phyloP scores from a whole-genome alignment of 306 rosid species.

The Sindora glabra region DNA sequence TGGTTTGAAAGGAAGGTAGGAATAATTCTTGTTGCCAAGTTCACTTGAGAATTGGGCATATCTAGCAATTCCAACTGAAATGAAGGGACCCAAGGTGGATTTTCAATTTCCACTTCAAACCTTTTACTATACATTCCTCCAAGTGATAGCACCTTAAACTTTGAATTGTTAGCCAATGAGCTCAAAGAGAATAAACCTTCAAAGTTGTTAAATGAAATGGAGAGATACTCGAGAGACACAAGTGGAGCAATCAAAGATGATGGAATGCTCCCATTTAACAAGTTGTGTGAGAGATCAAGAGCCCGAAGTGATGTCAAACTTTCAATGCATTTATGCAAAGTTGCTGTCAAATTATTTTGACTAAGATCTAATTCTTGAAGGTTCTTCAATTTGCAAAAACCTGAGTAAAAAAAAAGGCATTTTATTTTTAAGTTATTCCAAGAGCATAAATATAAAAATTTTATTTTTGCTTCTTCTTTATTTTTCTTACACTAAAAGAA shows the following conservation, averaged over 20 bases:
- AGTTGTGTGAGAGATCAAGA: neutral
- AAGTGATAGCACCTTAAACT: neutral
- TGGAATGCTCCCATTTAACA: neutral
- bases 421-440: too few species aligned
- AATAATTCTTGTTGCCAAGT: neutral
- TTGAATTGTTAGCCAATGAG: neutral
- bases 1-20: conserved; percentile 4
- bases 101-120: conserved; percentile 11
- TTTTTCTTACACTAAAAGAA: too few species aligned
- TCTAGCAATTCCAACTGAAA: neutral
- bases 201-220: neutral
- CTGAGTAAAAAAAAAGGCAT: too few species aligned
- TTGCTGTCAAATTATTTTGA: too few species aligned
- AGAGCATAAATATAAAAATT: too few species aligned
- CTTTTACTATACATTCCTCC: neutral
- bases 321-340: neutral
- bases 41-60: neutral
- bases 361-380: too few species aligned
- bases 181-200: conserved; percentile 3
- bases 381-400: too few species aligned
- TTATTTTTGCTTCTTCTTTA: too few species aligned
- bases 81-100: neutral
- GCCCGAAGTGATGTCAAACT: neutral
- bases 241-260: neutral
- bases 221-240: neutral